These are phyloP conservation scores for Codiaeum variegatum DNA, from an alignment of 441 rosid genomes.

Conservation along the genomic window DNA sequence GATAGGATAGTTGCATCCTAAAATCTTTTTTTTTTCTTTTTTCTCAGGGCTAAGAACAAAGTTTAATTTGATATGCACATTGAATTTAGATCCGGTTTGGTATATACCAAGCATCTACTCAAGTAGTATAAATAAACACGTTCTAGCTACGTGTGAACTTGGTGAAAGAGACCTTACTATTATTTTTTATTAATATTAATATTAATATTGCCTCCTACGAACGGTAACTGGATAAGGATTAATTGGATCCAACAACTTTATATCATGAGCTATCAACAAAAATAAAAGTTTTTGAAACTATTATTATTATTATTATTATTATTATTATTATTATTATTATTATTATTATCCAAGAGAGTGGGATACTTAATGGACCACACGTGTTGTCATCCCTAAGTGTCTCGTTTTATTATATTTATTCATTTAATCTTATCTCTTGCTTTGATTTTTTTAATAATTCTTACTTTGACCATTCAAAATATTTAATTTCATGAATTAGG, in stretches of 20 bases:
- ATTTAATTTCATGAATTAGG: no score
- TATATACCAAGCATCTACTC: constrained; percentile 10
- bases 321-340: no score
- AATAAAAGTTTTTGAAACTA: background rate
- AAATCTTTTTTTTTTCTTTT: no score
- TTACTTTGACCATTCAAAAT: background rate
- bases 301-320: background rate
- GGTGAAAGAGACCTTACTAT: background rate
- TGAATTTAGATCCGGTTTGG: background rate
- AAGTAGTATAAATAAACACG: background rate
- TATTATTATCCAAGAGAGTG: constrained; percentile 16
- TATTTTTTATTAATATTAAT: no score
- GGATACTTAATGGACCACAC: constrained; percentile 23
- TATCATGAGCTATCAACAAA: background rate
- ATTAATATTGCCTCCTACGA: background rate
- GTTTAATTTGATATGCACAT: background rate
- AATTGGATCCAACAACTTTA: background rate
- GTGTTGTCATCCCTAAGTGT: constrained; percentile 11
- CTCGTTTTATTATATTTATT: background rate
- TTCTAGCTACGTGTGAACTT: background rate
- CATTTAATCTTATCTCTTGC: background rate
- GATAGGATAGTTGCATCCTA: background rate
- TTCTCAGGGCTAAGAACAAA: no score
- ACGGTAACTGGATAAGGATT: background rate
- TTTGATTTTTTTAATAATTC: background rate